phyloP scores from a whole-genome alignment of 23 red algal species.

The Cyanidioschyzon merolae region DNA sequence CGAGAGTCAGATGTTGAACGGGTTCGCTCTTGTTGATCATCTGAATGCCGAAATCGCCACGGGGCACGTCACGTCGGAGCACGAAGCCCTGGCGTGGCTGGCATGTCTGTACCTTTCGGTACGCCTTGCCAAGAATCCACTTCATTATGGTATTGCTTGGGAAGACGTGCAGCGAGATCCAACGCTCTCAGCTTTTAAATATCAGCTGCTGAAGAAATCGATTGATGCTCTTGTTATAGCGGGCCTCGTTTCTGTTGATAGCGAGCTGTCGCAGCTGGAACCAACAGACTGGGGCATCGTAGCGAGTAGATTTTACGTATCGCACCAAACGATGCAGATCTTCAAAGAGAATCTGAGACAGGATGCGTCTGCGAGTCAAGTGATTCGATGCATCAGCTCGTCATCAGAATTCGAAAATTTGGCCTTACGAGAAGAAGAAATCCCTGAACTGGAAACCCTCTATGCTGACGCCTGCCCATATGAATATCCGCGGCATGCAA shows the following conservation, averaged over 20 bases:
- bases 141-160: constrained; percentile 76
- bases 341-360: constrained; percentile 59
- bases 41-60: constrained; percentile 93
- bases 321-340: constrained; percentile 57
- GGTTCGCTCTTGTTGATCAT: constrained; percentile 61
- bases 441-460: constrained; percentile 60
- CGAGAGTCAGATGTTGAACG: constrained; percentile 63
- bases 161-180: constrained; percentile 51
- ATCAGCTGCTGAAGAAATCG: constrained; percentile 43
- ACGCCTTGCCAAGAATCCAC: constrained; percentile 72
- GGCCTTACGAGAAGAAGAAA: constrained; percentile 52
- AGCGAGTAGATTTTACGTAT: constrained; percentile 74
- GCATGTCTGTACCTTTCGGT: constrained; percentile 70
- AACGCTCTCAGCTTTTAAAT: constrained; percentile 37
- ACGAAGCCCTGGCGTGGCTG: constrained; percentile 72
- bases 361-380: constrained; percentile 17
- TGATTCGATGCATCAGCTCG: constrained; percentile 42
- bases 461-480: constrained; percentile 40
- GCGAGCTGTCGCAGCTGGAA: constrained; percentile 32
- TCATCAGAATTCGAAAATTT: constrained; percentile 77
- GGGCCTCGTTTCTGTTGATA: constrained; percentile 54
- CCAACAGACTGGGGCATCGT: constrained; percentile 66
- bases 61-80: constrained; percentile 60
- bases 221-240: constrained; percentile 58
- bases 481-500: neutral